Conservation (phyloP, 148 eudicot genomes). For the Heliosperma pusillum region DNA sequence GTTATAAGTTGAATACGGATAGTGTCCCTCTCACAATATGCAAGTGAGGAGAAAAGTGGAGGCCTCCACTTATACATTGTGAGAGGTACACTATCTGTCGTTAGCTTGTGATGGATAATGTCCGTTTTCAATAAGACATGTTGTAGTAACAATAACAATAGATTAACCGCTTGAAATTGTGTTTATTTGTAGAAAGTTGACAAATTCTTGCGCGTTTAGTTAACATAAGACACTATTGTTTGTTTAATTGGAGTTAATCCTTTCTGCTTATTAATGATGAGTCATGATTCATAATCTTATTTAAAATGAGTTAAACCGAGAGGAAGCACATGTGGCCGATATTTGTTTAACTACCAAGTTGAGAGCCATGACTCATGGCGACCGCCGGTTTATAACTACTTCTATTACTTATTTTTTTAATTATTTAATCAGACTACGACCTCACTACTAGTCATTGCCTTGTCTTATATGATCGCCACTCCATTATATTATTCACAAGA, state of each 20-base stretch:
- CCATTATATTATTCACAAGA: too few species aligned
- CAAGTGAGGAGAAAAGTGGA: too few species aligned
- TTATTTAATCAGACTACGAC: background rate
- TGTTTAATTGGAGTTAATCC: background rate
- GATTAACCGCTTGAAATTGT: background rate
- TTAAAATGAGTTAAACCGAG: background rate
- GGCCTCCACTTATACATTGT: too few species aligned
- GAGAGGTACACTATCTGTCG: too few species aligned
- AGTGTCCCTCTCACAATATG: too few species aligned
- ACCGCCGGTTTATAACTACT: background rate
- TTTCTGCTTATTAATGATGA: background rate
- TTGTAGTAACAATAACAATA: too few species aligned
- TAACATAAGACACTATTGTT: background rate
- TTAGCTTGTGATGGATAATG: too few species aligned
- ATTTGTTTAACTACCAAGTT: background rate
- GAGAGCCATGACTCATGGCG: background rate
- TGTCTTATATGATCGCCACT: background rate
- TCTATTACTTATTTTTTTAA: too few species aligned
- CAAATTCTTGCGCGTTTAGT: background rate
- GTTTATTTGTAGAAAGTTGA: background rate
- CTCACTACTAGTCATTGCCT: background rate
- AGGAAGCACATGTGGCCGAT: background rate
- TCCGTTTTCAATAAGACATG: too few species aligned
- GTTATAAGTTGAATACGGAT: too few species aligned
- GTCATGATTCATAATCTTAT: background rate